A percentile compares a stretch with the other conserved stretches of the same genome.
phyloP scores from a whole-genome alignment of 176 grass and related monocot species.

The Aegilops tauschii region DNA sequence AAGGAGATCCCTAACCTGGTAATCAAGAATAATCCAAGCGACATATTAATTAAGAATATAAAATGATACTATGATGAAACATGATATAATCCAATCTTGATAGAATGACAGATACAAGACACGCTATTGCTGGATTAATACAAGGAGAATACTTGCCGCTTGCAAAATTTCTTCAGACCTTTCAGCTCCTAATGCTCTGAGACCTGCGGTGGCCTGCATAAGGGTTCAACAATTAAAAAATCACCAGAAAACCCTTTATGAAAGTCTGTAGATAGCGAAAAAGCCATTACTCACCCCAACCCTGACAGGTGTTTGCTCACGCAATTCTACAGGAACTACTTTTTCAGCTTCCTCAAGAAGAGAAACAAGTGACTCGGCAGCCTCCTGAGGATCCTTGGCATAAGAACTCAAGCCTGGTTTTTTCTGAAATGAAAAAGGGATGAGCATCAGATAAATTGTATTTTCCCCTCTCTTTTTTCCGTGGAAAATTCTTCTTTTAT shows the following conservation, averaged over 20 bases:
- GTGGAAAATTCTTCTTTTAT: not conserved
- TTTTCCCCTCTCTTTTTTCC: not conserved
- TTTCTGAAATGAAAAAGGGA: slow-evolving; percentile 49
- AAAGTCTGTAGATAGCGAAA: not conserved
- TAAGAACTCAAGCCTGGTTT: slow-evolving; percentile 78
- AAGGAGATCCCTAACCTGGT: slow-evolving; percentile 86
- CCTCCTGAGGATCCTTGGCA: slow-evolving; percentile 78
- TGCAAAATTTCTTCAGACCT: slow-evolving; percentile 93
- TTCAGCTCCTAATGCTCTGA: slow-evolving; percentile 81
- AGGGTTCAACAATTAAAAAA: slow-evolving; percentile 23
- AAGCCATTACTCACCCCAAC: slow-evolving; percentile 77
- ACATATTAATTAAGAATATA: not conserved
- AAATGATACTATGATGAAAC: slow-evolving; percentile 23
- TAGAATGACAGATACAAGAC: slow-evolving; percentile 10
- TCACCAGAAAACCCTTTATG: slow-evolving; percentile 9
- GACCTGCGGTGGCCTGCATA: slow-evolving; percentile 90
- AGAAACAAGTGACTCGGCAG: slow-evolving; percentile 81
- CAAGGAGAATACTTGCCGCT: slow-evolving; percentile 60
- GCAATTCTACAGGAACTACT: slow-evolving; percentile 66
- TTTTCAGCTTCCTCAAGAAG: slow-evolving; percentile 84
- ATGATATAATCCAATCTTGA: slow-evolving; percentile 18
- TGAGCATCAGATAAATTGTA: slow-evolving; percentile 7
- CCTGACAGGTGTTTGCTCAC: slow-evolving; percentile 76
- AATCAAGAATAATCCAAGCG: not conserved
- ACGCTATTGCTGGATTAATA: slow-evolving; percentile 5